Base-by-base conservation (phyloP, 2,329 filamentous ascomycete genomes). In the Diaporthe ampelina region DNA sequence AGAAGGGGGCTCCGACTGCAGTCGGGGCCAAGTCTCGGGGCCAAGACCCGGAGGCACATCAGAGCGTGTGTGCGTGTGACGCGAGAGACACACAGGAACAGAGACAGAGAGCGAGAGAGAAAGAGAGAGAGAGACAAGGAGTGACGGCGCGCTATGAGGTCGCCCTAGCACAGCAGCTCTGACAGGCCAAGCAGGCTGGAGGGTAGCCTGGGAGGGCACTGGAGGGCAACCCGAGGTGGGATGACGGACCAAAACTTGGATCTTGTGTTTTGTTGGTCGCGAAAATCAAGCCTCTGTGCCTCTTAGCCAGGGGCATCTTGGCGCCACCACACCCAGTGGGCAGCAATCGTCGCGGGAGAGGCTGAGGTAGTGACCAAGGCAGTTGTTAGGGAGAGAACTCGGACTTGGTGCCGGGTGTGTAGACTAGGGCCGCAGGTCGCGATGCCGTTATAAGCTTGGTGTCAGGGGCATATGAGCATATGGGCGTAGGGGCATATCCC, bases 291-390 rank as follows among this genome's bases (percentile, higher is more conserved):
- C 63, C 45, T 67, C 45, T 24, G 45, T 4, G 29, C 45, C 45
- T 52, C 57, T 40, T 50, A 71, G 72, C 65, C 72, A 74, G 72
- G 72, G 72, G 65, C 21, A 26, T 65, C 29, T 37, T 67, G 63
- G 63, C 56, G 56, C 69, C 40, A 57, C 43, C 24, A 13, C 15
- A 17, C 6, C 11, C 15, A 19, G 40, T 24, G 35, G n/a, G 45
- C 19, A 50, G 21, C 29, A 26, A 21, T 50, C 9, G 54, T 45
- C 26, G 68, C 68, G 68, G 56, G 40, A 71, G 68, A 71, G 54
- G 68, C 68, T 71, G 68, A 71, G 52, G 48, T n/a, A 32, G 13
- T 32, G 40, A 56, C 13, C 40, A 43, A 43, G 15, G 11, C 37
- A 40, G 40, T 21, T 29, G 35, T 52, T 2, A 17, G 29, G 29